Base-by-base conservation (phyloP, 345 rosid genomes). In the Raphanus raphanistrum region DNA sequence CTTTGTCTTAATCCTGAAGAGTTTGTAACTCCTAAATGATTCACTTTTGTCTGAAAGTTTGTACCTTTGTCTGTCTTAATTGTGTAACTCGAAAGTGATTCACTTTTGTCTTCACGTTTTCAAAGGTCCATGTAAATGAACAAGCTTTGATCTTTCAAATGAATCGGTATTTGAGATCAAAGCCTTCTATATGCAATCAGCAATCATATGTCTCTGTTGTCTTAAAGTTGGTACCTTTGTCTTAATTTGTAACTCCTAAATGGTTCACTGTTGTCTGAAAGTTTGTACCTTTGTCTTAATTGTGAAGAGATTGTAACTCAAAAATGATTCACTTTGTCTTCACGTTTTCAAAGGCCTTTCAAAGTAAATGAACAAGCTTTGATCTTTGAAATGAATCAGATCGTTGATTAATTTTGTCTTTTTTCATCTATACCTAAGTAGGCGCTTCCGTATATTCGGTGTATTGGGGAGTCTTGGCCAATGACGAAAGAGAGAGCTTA, bases 391-490 rank as follows among this genome's bases (percentile, higher is more conserved):
- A 0, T 7, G 2, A 35, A 2, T 35, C 41, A 38, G 32, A 48
- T 68, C 43, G 36, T 21, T 68, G 41, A 29, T 59, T 17, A 38
- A 11, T 2, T 9, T 1, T 41, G 13, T 12, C n/a, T 2, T 41
- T 35, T 27, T 41, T 0, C 0, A 5, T 59, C 32, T 50, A 28
- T 35, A 35, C 60, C 27, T 48, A 48, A 5, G 43, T 79, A 95
- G 99, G 99, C 98, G 11, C 84, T 95, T 82, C 98, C 99, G n/a
- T 95, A 92, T 73, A 8, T 95, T 38, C 91, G 99, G 0, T 84
- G 86, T 75, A 90, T 95, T 6, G 99, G 99, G 63, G 99, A 92
- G 70, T 87, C 98, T 0, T 95, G 98, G 99, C 97, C 99, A 9
- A 88, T 95, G 97, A 90, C 96, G 0, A 95, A 91, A 84, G 97